Evolutionary conservation across 2,329 filamentous ascomycete genomes (phyloP), one percentile per base, ranked within the genome.

Genomic region (Colletotrichum cuscutae): DNA sequence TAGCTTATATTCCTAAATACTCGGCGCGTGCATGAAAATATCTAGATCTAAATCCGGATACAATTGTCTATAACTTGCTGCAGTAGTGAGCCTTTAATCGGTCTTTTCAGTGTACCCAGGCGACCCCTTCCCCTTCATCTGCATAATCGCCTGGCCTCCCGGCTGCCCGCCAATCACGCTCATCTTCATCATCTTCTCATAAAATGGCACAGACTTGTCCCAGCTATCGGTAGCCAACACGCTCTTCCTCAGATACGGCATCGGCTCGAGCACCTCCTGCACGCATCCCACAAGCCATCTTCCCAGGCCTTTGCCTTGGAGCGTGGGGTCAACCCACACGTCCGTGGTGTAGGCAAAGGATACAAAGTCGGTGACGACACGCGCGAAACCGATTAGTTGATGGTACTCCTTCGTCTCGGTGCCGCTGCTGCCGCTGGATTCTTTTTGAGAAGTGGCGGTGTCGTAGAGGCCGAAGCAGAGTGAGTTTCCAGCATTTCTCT

Each of bases 311-410:
- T 85, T 83, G 1, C 88, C 86, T 78, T 92, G 90, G 76, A 89
- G 88, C 42, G 87, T 84, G 0, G 88, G 84, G 3, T 89, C 79
- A n/a, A 94, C 84, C 80, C 92, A 94, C 22, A 94, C 90, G 77
- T 94, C 92, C 24, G 91, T 92, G 61, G 85, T 78, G 72, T 93
- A 95, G 42, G 88, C 91, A 76, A 94, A 90, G 0, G 92, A 92
- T 59, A 90, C 86, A 77, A 89, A 88, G 80, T 95, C 93, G 9
- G 92, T 95, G 64, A 94, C 83, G n/a, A 93, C 80, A 42, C 93
- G 86, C 1, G 87, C 88, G 68, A 92, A 85, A 0, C 90, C 91
- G 61, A 93, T 84, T 76, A 81, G 22, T n/a, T 19, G 52, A 11
- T 60, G 65, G 15, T 42, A 30, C 1, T 53, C 30, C 30, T 61